Conservation (phyloP, 169 alveolate genomes). For the Cardiosporidium cionae region DNA sequence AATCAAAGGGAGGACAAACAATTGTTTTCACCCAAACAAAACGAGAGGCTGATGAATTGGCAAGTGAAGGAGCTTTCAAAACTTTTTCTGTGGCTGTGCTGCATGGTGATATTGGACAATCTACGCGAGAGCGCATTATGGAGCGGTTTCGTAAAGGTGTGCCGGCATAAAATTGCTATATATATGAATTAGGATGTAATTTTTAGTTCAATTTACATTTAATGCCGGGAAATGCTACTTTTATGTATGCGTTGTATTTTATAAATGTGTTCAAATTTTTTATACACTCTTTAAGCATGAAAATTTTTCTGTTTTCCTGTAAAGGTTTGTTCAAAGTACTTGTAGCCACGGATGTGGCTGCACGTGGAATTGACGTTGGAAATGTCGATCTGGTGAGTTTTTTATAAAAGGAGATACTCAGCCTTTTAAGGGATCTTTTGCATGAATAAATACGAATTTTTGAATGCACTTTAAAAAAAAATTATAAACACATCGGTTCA, state of each 20-base stretch:
- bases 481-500: neutral
- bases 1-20: constrained; percentile 18
- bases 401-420: neutral
- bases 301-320: constrained; percentile 22
- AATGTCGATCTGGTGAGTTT: constrained; percentile 78
- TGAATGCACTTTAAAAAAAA: too few relatives aligned
- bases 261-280: neutral
- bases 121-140: constrained; percentile 22
- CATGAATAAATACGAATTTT: too few relatives aligned
- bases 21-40: constrained; percentile 23
- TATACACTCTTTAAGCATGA: neutral
- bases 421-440: too few relatives aligned
- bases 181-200: neutral
- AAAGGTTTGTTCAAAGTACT: constrained; percentile 80
- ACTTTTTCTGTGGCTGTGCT: constrained; percentile 11
- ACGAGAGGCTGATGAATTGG: constrained; percentile 30
- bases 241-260: too few relatives aligned
- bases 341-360: constrained; percentile 98
- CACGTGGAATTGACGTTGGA: constrained; percentile 95
- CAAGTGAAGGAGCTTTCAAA: constrained; percentile 4
- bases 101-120: constrained; percentile 32
- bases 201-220: neutral
- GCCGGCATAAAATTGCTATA: neutral
- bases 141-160: constrained; percentile 17
- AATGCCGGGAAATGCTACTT: neutral